Evolutionary conservation across 768 basidiomycete genomes (phyloP).

Genomic region (Tricholoma terreum): DNA sequence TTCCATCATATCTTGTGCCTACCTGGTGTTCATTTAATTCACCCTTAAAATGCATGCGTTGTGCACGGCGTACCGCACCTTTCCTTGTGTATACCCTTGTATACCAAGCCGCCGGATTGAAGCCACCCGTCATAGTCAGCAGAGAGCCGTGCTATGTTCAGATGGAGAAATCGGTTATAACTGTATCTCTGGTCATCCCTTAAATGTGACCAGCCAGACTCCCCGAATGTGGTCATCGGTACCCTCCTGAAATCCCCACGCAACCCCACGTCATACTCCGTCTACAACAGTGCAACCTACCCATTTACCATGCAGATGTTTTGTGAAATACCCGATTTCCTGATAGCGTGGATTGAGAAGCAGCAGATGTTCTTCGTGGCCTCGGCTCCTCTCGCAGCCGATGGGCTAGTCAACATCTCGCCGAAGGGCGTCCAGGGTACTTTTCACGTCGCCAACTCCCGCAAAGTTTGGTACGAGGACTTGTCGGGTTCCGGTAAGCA

Average conservation of each 20-base stretch:
- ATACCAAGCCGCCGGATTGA: slow-evolving; percentile 15
- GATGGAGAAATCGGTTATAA: slow-evolving; percentile 17
- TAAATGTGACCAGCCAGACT: slow-evolving; percentile 14
- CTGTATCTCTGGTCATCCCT: slow-evolving; percentile 7
- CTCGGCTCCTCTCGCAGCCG: slow-evolving; percentile 52
- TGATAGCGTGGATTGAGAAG: slow-evolving; percentile 54
- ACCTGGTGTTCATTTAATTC: slow-evolving; percentile 8
- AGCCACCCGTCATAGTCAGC: slow-evolving; percentile 16
- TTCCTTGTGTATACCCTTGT: slow-evolving; percentile 4
- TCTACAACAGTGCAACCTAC: not conserved
- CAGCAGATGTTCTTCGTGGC: slow-evolving; percentile 76
- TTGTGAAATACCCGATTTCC: slow-evolving; percentile 52
- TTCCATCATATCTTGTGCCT: slow-evolving; percentile 5
- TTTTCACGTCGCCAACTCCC: slow-evolving; percentile 56
- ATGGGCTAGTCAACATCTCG: slow-evolving; percentile 66
- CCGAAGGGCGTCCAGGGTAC: slow-evolving; percentile 64
- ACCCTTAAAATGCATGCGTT: not conserved
- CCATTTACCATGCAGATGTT: slow-evolving; percentile 51
- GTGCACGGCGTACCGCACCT: slow-evolving; percentile 11
- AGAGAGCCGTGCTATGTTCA: slow-evolving; percentile 13
- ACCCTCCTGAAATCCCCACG: not conserved
- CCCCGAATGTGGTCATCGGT: slow-evolving; percentile 2
- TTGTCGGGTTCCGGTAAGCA: slow-evolving; percentile 62
- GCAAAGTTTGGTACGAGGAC: slow-evolving; percentile 72
- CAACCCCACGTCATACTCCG: not conserved